Base-by-base conservation (phyloP, 108 stramenopile species). In the Discostella pseudostelligera region DNA sequence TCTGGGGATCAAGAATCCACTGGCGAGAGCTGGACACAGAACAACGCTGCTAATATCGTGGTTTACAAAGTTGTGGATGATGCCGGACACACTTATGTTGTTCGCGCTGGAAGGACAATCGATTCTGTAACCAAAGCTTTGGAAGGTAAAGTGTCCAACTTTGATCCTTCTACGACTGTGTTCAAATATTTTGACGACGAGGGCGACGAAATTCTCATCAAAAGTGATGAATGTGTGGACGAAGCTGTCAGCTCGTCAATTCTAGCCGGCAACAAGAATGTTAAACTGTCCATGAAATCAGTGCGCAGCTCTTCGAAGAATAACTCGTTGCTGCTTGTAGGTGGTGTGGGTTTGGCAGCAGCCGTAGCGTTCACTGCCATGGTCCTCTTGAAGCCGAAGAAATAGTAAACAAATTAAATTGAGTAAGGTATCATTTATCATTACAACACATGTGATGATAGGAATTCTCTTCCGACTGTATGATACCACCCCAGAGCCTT, bases 151-250 rank as follows among this genome's bases (percentile, higher is more conserved):
- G 58, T 87, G 0, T 47, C 69, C 13, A 61, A 62, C 37, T 62
- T 83, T 17, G 77, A 76, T 40, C 71, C 58, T 24, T 56, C 65
- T 35, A 17, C 48, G 20, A 62, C 89, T 35, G 49, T 62, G n/a
- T 67, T 96, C 35, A 84, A 90, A 60, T 96, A 90, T 64, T 60
- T 82, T 19, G 95, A 96, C 45, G 92, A 96, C 13, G 95, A 96
- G 65, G 90, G 92, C 10, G 95, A 96, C 75, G 79, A 80, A 49
- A 87, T 96, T 47, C 36, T 87, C 26, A 78, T 96, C 40, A 92
- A 79, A 19, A 83, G 76, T 44, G 88, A 96, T 57, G 89, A 87
- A 22, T 83, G 85, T 74, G 59, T 96, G 22, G 69, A 58, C 21
- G 95, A 94, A 67, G 90, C 95, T 26, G 74, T 89, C 17, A 60